These are phyloP conservation scores for Trifolium subterraneum DNA, from an alignment of 306 rosid genomes.

Conservation along the genomic window DNA sequence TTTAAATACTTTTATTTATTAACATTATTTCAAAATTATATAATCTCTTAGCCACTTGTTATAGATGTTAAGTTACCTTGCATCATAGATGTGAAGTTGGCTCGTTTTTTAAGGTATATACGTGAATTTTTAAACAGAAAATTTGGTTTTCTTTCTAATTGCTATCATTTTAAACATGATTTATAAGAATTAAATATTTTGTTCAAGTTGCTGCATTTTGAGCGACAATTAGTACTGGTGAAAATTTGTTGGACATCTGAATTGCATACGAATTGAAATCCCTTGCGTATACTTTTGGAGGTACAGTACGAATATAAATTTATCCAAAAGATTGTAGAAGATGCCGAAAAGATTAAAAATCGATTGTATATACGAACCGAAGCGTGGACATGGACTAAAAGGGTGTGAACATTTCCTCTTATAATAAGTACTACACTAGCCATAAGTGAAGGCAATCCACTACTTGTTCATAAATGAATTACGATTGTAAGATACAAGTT, in stretches of 20 bases:
- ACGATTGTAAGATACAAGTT: too few relatives aligned
- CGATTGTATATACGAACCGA: not conserved
- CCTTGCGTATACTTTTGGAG: slow-evolving; percentile 8
- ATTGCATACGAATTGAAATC: not conserved
- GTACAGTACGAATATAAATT: slow-evolving; percentile 12
- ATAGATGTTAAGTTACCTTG: not conserved
- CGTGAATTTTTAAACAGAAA: too few relatives aligned
- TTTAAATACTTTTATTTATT: not conserved
- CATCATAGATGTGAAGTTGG: not conserved
- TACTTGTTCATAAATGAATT: too few relatives aligned
- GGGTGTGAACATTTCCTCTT: too few relatives aligned
- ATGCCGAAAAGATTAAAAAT: not conserved
- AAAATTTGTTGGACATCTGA: not conserved
- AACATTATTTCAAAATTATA: not conserved
- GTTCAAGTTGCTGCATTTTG: not conserved
- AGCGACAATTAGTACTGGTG: not conserved
- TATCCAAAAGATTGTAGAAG: not conserved
- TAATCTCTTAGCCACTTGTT: not conserved
- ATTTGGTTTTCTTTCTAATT: too few relatives aligned
- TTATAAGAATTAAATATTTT: not conserved
- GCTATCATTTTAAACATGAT: too few relatives aligned
- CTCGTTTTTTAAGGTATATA: too few relatives aligned
- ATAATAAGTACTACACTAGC: too few relatives aligned
- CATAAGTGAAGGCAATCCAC: too few relatives aligned
- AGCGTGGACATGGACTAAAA: too few relatives aligned